Evolutionary conservation across 352 stramenopile genomes (phyloP), one percentile per base, ranked within the genome.

Genomic region (Blastocystis sp.): DNA sequence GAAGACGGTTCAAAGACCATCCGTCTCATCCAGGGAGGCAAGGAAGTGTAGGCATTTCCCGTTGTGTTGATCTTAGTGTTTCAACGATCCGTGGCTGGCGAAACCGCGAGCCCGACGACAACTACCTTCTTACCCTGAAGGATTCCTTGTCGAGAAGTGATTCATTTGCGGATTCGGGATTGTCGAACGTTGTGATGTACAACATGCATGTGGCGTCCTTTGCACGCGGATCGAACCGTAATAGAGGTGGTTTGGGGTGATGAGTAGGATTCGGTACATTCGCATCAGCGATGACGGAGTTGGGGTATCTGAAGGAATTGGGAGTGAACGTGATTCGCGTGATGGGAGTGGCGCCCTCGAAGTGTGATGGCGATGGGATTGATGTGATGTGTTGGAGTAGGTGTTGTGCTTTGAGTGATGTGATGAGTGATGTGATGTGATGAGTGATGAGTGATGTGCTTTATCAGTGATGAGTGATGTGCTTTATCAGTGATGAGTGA

Each of bases 271-370:
- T 34, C 11, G 71, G 71, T 2, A 81, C 71, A 1, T 81, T 66
- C 24, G 2, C 24, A 3, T 68, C 71, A 3, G n/a, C 52, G 21
- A 65, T 81, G 11, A 3, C 11, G 28, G 10, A 64, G 52, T 42
- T 81, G 59, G 48, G 43, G 17, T 61, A 81, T 54, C 57, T 81
- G n/a, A 24, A 64, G 28, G 6, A 42, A 7, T 24, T 81, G 7
- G 71, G 71, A 3, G 71, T 81, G 21, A 81, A n/a, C 17, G 24
- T 81, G 45, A 66, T 81, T n/a, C 71, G 71, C 42, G 6, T 81
- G 4, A 63, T 81, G 71, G 43, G 19, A 19, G 45, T 64, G 19
- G 43, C 9, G 59, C 71, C 71, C 7, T 38, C 52, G 11, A 43
- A 66, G 45, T 81, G 71, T 61, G 19, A 24, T 48, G 11, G 45